Evolutionary conservation across 495 filamentous ascomycete genomes (phyloP).

Genomic region (Aspergillus bridgeri): DNA sequence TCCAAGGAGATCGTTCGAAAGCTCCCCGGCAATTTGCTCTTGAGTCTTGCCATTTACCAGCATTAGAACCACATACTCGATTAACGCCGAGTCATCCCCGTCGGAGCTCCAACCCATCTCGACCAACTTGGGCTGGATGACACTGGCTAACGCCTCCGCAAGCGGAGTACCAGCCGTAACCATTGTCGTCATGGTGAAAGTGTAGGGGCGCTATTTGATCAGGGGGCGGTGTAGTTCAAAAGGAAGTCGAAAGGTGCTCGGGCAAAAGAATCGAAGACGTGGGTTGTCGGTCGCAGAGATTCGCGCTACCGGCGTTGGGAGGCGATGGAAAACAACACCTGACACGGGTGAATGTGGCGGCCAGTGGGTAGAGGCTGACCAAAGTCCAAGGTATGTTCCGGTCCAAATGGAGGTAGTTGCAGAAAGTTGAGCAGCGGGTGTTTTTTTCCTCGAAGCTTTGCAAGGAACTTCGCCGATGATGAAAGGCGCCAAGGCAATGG

Average conservation of each 20-base stretch:
- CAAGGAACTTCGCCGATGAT: slow-evolving; percentile 14
- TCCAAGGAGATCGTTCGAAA: slow-evolving; percentile 82
- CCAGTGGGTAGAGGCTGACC: background rate
- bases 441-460: slow-evolving; percentile 1
- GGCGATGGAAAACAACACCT: background rate
- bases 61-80: slow-evolving; percentile 97
- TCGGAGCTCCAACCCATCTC: slow-evolving; percentile 89
- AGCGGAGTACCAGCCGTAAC: slow-evolving; percentile 71
- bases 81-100: slow-evolving; percentile 76
- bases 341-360: background rate
- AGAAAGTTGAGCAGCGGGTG: slow-evolving; percentile 4
- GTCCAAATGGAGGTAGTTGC: background rate
- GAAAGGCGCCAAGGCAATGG: slow-evolving; percentile 17
- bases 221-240: background rate
- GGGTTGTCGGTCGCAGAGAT: background rate
- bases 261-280: background rate
- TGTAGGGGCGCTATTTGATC: background rate
- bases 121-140: slow-evolving; percentile 88
- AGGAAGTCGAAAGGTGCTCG: background rate
- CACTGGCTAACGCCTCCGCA: slow-evolving; percentile 72
- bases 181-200: slow-evolving; percentile 62
- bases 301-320: background rate
- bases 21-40: slow-evolving; percentile 81
- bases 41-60: slow-evolving; percentile 90
- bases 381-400: background rate